A percentile compares a stretch with the other conserved stretches of the same genome.
Evolutionary conservation across 1,284 basidiomycete species (phyloP).

Genomic region (Cutaneotrichosporon mucoides): DNA sequence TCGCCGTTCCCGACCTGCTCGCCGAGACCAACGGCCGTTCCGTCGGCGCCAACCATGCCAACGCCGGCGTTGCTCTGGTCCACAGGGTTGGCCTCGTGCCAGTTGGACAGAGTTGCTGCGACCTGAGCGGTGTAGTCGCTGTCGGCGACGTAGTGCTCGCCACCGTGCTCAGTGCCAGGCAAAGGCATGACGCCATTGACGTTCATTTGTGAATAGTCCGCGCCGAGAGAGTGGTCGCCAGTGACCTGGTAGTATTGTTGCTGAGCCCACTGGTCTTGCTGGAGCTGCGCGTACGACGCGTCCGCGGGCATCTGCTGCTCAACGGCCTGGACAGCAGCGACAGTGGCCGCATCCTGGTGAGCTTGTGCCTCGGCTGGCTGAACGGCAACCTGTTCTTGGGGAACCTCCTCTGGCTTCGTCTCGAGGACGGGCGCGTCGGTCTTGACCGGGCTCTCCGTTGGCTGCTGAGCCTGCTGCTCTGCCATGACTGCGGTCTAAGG

Average conservation of each 20-base stretch:
- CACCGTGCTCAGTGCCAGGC: conserved; percentile 1
- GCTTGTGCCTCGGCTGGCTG: background rate
- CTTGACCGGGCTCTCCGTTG: background rate
- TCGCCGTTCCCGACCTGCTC: conserved; percentile 13
- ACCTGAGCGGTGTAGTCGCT: conserved; percentile 14
- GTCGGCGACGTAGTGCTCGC: conserved; percentile 14
- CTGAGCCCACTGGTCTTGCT: background rate
- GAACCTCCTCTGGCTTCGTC: background rate
- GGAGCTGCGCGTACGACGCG: background rate
- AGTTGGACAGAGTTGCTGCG: conserved; percentile 17
- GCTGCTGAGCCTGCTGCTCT: background rate
- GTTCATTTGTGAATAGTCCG: conserved; percentile 10
- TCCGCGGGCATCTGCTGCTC: background rate
- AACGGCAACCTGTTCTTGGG: background rate
- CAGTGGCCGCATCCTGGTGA: background rate
- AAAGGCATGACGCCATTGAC: conserved; percentile 10
- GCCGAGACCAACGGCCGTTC: background rate
- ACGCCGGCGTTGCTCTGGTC: conserved; percentile 7
- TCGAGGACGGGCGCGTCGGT: background rate
- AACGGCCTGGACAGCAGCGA: background rate
- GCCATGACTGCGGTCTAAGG: background rate
- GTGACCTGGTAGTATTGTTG: conserved; percentile 3
- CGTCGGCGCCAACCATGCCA: background rate
- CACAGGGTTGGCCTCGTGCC: conserved; percentile 14
- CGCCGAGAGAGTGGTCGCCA: background rate